These are phyloP conservation scores for Cladochytrium replicatum DNA, from an alignment of 192 early-diverging fungal genomes.

Conservation along the genomic window DNA sequence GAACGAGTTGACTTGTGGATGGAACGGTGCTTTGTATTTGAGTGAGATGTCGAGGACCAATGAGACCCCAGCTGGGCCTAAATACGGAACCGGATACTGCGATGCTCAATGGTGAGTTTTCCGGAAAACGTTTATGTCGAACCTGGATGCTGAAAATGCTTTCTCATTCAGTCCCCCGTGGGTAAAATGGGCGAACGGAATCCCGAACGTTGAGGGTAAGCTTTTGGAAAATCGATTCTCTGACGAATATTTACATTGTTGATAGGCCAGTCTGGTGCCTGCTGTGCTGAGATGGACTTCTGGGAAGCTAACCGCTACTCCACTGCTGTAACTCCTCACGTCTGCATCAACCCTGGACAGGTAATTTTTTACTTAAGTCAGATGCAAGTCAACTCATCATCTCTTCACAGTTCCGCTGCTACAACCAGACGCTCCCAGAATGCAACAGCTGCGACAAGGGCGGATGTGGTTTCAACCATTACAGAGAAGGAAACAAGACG, in stretches of 20 bases:
- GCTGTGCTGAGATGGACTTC: slow-evolving; percentile 29
- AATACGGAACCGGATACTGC: slow-evolving; percentile 29
- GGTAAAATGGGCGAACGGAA: too few relatives aligned
- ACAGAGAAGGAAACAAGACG: too few relatives aligned
- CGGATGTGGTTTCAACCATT: slow-evolving; percentile 30
- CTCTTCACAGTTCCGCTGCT: too few relatives aligned
- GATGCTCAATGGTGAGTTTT: slow-evolving; percentile 27
- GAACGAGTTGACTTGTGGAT: slow-evolving; percentile 22
- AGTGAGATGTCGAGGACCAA: slow-evolving; percentile 21
- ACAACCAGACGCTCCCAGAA: too few relatives aligned
- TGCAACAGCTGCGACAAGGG: slow-evolving; percentile 35
- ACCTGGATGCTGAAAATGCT: background rate
- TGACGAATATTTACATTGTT: too few relatives aligned
- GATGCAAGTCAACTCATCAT: too few relatives aligned
- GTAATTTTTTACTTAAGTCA: too few relatives aligned
- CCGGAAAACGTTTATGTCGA: slow-evolving; percentile 13
- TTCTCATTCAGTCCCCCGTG: too few relatives aligned
- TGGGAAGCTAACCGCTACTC: slow-evolving; percentile 26
- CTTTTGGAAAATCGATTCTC: too few relatives aligned
- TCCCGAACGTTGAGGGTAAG: too few relatives aligned
- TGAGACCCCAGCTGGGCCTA: slow-evolving; percentile 24
- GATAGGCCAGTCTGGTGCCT: slow-evolving; percentile 12
- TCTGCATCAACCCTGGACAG: slow-evolving; percentile 18
- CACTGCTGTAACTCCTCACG: slow-evolving; percentile 21
- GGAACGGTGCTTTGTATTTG: slow-evolving; percentile 32